These are phyloP conservation scores for Poronia punctata DNA, from an alignment of 495 filamentous ascomycete genomes.

Conservation along the genomic window DNA sequence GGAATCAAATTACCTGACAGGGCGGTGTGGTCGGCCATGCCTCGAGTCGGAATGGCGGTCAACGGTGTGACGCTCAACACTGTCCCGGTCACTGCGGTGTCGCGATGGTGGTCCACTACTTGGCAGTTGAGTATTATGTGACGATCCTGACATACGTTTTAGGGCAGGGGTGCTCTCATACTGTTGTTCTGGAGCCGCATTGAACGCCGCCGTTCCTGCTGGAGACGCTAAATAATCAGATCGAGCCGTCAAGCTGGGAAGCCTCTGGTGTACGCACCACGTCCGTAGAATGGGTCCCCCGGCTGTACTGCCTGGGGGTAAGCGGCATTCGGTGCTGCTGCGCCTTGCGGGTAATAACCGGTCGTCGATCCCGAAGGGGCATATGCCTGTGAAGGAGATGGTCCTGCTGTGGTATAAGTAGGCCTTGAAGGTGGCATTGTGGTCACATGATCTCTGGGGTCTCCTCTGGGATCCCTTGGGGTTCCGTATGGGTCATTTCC, in stretches of 20 bases:
- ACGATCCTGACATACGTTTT: slow-evolving; percentile 18
- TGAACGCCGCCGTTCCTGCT: slow-evolving; percentile 39
- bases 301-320: slow-evolving; percentile 30
- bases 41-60: slow-evolving; percentile 35
- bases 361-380: slow-evolving; percentile 18
- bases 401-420: slow-evolving; percentile 27
- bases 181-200: slow-evolving; percentile 28
- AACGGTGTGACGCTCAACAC: slow-evolving; percentile 30
- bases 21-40: slow-evolving; percentile 23
- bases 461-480: slow-evolving; percentile 17
- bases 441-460: slow-evolving; percentile 21
- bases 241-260: slow-evolving; percentile 19
- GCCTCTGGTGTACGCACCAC: slow-evolving; percentile 41
- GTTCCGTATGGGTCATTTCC: slow-evolving; percentile 19
- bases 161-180: slow-evolving; percentile 28
- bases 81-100: slow-evolving; percentile 31
- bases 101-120: slow-evolving; percentile 26
- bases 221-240: slow-evolving; percentile 49
- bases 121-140: slow-evolving; percentile 27
- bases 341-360: slow-evolving; percentile 27
- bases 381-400: slow-evolving; percentile 22
- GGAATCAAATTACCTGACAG: slow-evolving; percentile 20
- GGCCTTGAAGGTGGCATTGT: slow-evolving; percentile 21
- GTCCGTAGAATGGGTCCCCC: slow-evolving; percentile 43
- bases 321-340: slow-evolving; percentile 21